These are phyloP conservation scores for Pulchroboletus neoregius DNA, from an alignment of 1,284 basidiomycete genomes.

Conservation along the genomic window DNA sequence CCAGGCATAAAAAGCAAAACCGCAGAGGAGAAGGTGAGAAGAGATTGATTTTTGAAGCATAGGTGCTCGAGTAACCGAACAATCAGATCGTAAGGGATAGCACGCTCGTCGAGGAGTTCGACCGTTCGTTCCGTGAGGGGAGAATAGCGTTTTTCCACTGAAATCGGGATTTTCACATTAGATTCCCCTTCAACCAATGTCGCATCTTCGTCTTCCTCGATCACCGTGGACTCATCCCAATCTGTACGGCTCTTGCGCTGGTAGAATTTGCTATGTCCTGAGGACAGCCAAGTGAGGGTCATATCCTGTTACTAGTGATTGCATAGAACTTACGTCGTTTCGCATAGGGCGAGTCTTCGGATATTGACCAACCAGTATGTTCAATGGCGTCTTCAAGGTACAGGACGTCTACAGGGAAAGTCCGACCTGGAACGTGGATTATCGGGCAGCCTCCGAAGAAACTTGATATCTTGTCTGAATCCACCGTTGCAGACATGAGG, in stretches of 20 bases:
- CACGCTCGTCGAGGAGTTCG: constrained; percentile 84
- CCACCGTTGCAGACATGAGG: constrained; percentile 97
- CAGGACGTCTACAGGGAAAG: constrained; percentile 87
- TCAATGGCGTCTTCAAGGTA: constrained; percentile 95
- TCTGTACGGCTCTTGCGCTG: constrained; percentile 61
- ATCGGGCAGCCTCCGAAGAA: constrained; percentile 93
- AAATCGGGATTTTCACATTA: constrained; percentile 45
- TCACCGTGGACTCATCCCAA: constrained; percentile 70
- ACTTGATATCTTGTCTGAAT: constrained; percentile 89
- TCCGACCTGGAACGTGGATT: constrained; percentile 91
- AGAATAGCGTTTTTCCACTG: constrained; percentile 71
- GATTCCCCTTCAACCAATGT: constrained; percentile 26
- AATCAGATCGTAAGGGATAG: constrained; percentile 90
- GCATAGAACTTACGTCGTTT: constrained; percentile 50
- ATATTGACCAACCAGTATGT: constrained; percentile 78
- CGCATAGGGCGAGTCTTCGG: constrained; percentile 85
- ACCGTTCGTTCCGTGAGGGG: constrained; percentile 74
- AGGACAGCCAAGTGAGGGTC: constrained; percentile 17
- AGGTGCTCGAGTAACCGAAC: constrained; percentile 81
- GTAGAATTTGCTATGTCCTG: constrained; percentile 62
- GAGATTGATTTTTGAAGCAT: constrained; percentile 67
- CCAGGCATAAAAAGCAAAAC: constrained; percentile 95
- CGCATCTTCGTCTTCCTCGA: constrained; percentile 71
- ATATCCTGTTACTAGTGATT: neutral
- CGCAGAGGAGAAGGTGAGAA: constrained; percentile 70